A percentile compares a stretch with the other conserved stretches of the same genome.
These are phyloP conservation scores for Cymbopogon flexuosus DNA, from an alignment of 202 grass and related monocot genomes.

Conservation along the genomic window DNA sequence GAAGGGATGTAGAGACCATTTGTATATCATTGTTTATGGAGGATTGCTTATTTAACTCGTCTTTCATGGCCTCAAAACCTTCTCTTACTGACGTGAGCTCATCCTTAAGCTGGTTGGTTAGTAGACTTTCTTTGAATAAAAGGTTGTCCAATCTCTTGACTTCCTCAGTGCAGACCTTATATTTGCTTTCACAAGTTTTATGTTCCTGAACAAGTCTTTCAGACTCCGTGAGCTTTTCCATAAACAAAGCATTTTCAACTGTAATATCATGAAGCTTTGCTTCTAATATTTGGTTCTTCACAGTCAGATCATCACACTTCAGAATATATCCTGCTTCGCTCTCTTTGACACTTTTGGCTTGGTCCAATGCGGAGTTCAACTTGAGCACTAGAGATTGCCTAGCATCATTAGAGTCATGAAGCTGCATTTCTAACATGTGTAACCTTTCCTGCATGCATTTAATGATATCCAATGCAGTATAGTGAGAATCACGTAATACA, in stretches of 20 bases:
- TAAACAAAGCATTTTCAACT: conserved; percentile 47
- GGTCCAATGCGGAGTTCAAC: conserved; percentile 52
- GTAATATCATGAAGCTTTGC: conserved; percentile 71
- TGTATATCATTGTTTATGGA: conserved; percentile 47
- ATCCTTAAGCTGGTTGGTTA: conserved; percentile 48
- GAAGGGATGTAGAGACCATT: conserved; percentile 38
- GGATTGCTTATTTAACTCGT: conserved; percentile 54
- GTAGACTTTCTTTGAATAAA: conserved; percentile 59
- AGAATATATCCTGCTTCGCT: conserved; percentile 60
- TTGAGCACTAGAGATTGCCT: conserved; percentile 49
- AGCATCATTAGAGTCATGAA: conserved; percentile 52
- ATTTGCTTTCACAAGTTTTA: conserved; percentile 51
- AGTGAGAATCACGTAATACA: conserved; percentile 56
- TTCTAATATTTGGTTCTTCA: conserved; percentile 74
- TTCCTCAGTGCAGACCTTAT: conserved; percentile 60
- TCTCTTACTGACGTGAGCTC: conserved; percentile 45
- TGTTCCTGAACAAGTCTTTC: conserved; percentile 49
- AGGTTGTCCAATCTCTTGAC: conserved; percentile 56
- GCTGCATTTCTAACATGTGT: conserved; percentile 56
- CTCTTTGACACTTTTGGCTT: conserved; percentile 61
- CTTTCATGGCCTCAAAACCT: conserved; percentile 56
- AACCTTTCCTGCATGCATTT: conserved; percentile 49
- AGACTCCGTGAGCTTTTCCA: conserved; percentile 45
- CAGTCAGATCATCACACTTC: conserved; percentile 68
- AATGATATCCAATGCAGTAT: conserved; percentile 54